Evolutionary conservation across 1,284 basidiomycete genomes (phyloP), one percentile per base, ranked within the genome.

Genomic region (Ceratobasidium sp.): DNA sequence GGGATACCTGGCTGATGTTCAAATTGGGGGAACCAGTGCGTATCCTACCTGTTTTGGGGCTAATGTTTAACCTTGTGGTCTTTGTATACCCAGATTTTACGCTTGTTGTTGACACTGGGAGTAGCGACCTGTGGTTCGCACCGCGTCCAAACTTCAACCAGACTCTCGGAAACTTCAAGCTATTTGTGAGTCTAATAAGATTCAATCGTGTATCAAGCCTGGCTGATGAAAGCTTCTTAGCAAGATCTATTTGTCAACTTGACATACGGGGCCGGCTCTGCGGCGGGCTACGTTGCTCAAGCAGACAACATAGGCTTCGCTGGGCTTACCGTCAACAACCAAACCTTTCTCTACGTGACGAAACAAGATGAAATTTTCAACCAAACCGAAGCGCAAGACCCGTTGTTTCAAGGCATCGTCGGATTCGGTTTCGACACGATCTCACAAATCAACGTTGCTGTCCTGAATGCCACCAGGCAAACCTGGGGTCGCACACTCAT

Each of bases 81-180:
- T 23, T 10, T 20, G n/a, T 9, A 46, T 26, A 10, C 20, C 9
- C 46, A 73, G 60, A 23, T 7, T 73, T 63, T 64, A 51, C 71
- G 9, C 44, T 73, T 13, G 56, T 15, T n/a, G 58, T 73, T 20
- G 71, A 73, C 28, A 73, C 71, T 26, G 71, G 71, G n/a, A 73
- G 71, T 26, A 73, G 71, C 60, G 71, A 73, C 28, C 23, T 64
- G 23, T 73, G 71, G 60, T 51, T 73, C 33, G 71, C 71, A 5
- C 71, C 71, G 4, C 56, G 44, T 28, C 39, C 71, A 20, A 51
- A 73, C 49, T 63, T 44, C 60, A 73, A 73, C 71, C 7, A 73
- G 58, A 73, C 71, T 6, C 60, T 73, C 44, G 44, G 56, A 15
- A n/a, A 28, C 18, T 56, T 42, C 7, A 61, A 33, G 15, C 46